Evolutionary conservation across 176 grass and related monocot species (phyloP), one percentile per base, ranked within the genome.

Genomic region (Dactylis glomerata): DNA sequence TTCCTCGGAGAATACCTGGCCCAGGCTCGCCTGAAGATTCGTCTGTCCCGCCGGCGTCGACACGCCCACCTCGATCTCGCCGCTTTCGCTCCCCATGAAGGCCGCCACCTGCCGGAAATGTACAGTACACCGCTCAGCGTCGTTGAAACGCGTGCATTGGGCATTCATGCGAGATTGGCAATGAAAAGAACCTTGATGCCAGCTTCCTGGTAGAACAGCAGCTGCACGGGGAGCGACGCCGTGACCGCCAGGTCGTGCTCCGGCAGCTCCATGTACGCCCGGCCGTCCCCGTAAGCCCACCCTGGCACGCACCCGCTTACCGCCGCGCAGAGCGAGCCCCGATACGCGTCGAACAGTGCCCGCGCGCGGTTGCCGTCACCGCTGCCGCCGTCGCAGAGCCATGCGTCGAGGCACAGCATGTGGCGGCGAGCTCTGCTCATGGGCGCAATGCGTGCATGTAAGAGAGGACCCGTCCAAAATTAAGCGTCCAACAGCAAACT

Each of bases 1-100:
- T 31, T 90, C 89, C 80, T 99, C 89, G 9, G 85, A 87, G 86
- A 99, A 96, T 5, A 96, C 90, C 56, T 94, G 96, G 3, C 88
- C 83, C 19, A 94, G 10, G 38, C 36, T 96, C 40, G 79, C 40
- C 77, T 86, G 83, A 75, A 92, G 8, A 77, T 38, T 75, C 44
- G 17, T 71, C 36, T 89, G 59, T 0, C 24, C 28, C 11, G 76
- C 20, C 11, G 73, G 28, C 13, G 32, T 86, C 1, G 76, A 87
- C 77, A 91, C 68, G 63, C 96, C 96, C 23, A 99, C 80, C 84
- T 99, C 96, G 51, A 99, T 89, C 86, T 99, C 96, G 32, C 96
- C 96, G 40, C 61, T 87, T 12, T 85, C 83, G 75, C 91, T 96
- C 71, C 91, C 93, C 91, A 96, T 77, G 77, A 99, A 99, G 24